Evolutionary conservation across 2,329 filamentous ascomycete genomes (phyloP).

Genomic region (Trichophyton equinum): DNA sequence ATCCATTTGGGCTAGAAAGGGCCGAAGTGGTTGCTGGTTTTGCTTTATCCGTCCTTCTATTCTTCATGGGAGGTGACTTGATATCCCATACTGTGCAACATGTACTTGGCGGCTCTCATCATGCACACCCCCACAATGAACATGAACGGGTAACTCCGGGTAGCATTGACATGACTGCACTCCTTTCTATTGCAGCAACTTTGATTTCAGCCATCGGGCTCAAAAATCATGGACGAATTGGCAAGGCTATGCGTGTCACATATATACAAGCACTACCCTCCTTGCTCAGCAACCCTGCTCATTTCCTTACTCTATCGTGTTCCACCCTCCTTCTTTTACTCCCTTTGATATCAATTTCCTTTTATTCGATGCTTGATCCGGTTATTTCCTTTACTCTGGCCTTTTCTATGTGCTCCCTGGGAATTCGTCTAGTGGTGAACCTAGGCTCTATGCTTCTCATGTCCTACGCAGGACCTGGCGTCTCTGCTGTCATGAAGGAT

Average conservation of each 20-base stretch:
- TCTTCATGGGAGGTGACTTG: slow-evolving; percentile 96
- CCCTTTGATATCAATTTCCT: slow-evolving; percentile 66
- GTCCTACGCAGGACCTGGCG: slow-evolving; percentile 56
- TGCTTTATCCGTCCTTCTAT: slow-evolving; percentile 84
- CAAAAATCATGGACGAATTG: slow-evolving; percentile 83
- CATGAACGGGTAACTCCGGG: slow-evolving; percentile 59
- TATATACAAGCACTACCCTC: slow-evolving; percentile 71
- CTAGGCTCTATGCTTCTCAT: slow-evolving; percentile 92
- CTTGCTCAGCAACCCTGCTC: slow-evolving; percentile 85
- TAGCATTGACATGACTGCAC: slow-evolving; percentile 66
- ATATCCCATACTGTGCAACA: slow-evolving; percentile 91
- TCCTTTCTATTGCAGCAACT: slow-evolving; percentile 71
- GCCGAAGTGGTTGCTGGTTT: slow-evolving; percentile 92
- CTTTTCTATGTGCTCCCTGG: slow-evolving; percentile 75
- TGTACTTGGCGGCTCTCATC: slow-evolving; percentile 64
- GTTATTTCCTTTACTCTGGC: slow-evolving; percentile 71
- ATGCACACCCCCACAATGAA: slow-evolving; percentile 60
- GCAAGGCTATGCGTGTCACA: slow-evolving; percentile 76
- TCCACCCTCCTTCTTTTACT: slow-evolving; percentile 67
- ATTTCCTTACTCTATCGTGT: slow-evolving; percentile 85
- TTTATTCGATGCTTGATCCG: slow-evolving; percentile 73
- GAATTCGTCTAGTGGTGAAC: slow-evolving; percentile 67
- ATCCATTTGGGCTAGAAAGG: slow-evolving; percentile 84
- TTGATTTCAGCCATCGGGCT: slow-evolving; percentile 76
- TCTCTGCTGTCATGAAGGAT: slow-evolving; percentile 66